A percentile compares a stretch with the other conserved stretches of the same genome.
phyloP scores from a whole-genome alignment of 139 green algal genomes.

The Picochlorum sp. region DNA sequence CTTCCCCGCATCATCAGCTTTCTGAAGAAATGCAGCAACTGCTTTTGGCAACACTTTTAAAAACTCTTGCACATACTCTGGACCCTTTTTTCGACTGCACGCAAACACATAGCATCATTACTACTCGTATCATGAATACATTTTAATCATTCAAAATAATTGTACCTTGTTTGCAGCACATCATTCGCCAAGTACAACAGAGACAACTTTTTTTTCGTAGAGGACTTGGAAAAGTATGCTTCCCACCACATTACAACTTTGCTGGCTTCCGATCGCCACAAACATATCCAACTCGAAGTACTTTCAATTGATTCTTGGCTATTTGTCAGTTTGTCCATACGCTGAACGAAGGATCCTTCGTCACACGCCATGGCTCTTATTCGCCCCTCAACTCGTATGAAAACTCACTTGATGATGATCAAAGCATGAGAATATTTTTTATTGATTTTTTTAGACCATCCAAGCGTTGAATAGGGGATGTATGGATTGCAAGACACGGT shows the following conservation, averaged over 20 bases:
- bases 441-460: background rate
- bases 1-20: slow-evolving; percentile 30
- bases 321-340: slow-evolving; percentile 44
- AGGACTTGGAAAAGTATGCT: slow-evolving; percentile 25
- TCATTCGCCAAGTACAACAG: slow-evolving; percentile 72
- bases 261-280: slow-evolving; percentile 21
- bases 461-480: background rate
- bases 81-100: slow-evolving; percentile 50
- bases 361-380: slow-evolving; percentile 26
- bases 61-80: slow-evolving; percentile 62
- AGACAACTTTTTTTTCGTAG: slow-evolving; percentile 33
- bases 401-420: background rate
- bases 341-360: slow-evolving; percentile 17
- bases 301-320: slow-evolving; percentile 57
- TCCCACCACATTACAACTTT: slow-evolving; percentile 36
- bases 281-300: slow-evolving; percentile 32
- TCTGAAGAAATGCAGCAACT: slow-evolving; percentile 33
- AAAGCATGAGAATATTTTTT: background rate
- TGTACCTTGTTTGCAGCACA: slow-evolving; percentile 59
- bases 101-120: background rate
- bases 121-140: background rate
- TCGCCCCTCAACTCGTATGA: background rate
- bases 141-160: background rate
- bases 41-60: slow-evolving; percentile 40
- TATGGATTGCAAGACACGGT: no score